Evolutionary conservation across 2,329 filamentous ascomycete genomes (phyloP), one percentile per base, ranked within the genome.

Genomic region (Dendryphion nanum): DNA sequence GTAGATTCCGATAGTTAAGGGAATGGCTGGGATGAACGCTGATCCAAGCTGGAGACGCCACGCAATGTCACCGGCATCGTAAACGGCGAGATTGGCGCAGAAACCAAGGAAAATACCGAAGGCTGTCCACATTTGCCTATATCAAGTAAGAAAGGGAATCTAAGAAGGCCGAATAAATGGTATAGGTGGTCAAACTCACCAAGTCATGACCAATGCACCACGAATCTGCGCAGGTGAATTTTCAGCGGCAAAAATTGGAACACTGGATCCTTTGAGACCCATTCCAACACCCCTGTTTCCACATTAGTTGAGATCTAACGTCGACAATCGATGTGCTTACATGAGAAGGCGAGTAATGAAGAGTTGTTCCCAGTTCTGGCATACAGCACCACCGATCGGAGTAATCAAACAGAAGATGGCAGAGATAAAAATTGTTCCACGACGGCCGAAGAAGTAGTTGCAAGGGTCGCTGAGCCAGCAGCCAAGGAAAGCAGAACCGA

Each of bases 191-290:
- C n/a, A n/a, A n/a, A n/a, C n/a, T n/a, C n/a, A n/a, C 64, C 66
- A 71, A 33, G 48, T 54, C 55, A 67, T 69, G 5, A 66, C 63
- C 1, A 71, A 44, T 5, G 55, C 64, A 13, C 67, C 68, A 16
- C 68, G 58, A 30, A 70, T 67, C 2, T 45, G 50, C 18, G 62
- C 57, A 0, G 67, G 68, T 1, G 63, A 54, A 4, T 54, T 63
- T 51, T 66, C 67, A 2, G 68, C 65, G 3, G 64, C 54, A 29
- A 61, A 69, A n/a, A 70, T 59, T 1, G 68, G 68, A 0, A 68
- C 65, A 1, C 65, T 70, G 4, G 51, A 46, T 10, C 46, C 63
- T 41, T 70, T 69, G 3, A 57, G 36, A 5, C 63, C 67, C 63
- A 70, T 68, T 10, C 66, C 66, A 19, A 64, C 55, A 7, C 64